Evolutionary conservation across 2,329 filamentous ascomycete species (phyloP).

Genomic region (Cordyceps fumosorosea): DNA sequence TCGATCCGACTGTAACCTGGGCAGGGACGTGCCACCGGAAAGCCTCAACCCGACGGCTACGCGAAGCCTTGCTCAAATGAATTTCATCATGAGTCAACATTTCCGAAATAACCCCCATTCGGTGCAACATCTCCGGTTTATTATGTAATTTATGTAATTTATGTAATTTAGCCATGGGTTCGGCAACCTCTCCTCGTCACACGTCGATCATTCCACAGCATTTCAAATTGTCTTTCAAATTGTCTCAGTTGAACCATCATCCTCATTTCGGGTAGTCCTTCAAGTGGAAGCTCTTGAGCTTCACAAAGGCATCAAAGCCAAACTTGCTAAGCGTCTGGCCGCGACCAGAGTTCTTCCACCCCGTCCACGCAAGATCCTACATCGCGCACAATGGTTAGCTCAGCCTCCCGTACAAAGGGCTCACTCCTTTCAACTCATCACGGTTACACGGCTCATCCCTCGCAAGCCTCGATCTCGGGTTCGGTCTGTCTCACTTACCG

Average conservation of each 20-base stretch:
- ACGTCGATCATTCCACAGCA: not conserved
- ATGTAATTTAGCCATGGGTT: not conserved
- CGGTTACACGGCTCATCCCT: not conserved
- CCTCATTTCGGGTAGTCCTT: slow-evolving; percentile 68
- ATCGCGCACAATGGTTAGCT: slow-evolving; percentile 8
- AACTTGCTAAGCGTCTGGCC: slow-evolving; percentile 84
- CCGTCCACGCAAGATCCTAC: slow-evolving; percentile 90
- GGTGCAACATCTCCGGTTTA: not conserved
- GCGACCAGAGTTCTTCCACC: slow-evolving; percentile 95
- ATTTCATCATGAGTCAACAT: no score
- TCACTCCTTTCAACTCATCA: not conserved
- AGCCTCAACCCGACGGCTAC: not conserved
- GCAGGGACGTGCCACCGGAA: not conserved
- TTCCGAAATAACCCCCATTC: not conserved
- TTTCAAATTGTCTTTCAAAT: not conserved
- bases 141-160: not conserved
- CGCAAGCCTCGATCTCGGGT: not conserved
- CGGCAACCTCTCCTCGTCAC: not conserved
- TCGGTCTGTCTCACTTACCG: slow-evolving; percentile 53
- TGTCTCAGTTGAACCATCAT: not conserved
- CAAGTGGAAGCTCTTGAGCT: slow-evolving; percentile 91
- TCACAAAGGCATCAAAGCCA: slow-evolving; percentile 92
- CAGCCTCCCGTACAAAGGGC: not conserved
- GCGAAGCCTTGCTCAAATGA: not conserved
- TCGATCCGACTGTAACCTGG: not conserved